phyloP scores from a whole-genome alignment of 1,284 basidiomycete species.

The Naganishia sp. region DNA sequence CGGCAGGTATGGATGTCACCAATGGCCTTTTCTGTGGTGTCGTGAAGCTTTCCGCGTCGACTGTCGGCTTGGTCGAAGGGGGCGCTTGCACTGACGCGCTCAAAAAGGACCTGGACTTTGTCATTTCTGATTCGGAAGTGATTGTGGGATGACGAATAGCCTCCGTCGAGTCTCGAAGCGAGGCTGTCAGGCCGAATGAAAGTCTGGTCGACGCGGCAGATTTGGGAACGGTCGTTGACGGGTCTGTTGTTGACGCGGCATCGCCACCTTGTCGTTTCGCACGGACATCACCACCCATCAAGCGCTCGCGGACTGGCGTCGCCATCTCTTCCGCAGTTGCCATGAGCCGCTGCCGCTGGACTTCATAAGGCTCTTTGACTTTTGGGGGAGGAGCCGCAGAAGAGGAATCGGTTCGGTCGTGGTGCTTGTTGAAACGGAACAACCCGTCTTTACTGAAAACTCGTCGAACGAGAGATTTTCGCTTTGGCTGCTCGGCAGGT shows the following conservation, averaged over 20 bases:
- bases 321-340: conserved; percentile 18
- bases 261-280: too few species aligned
- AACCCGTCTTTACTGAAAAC: conserved; percentile 21
- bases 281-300: neutral
- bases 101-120: neutral
- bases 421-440: neutral
- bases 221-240: too few species aligned
- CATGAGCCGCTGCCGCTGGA: conserved; percentile 2
- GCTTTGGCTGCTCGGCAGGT: conserved; percentile 3
- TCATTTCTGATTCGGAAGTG: neutral
- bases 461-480: neutral
- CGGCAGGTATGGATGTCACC: too few species aligned
- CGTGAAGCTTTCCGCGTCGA: neutral
- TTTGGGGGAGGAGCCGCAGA: neutral
- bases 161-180: neutral
- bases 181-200: neutral
- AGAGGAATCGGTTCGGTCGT: too few species aligned
- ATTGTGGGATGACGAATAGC: neutral
- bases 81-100: neutral
- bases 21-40: neutral
- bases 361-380: conserved; percentile 3
- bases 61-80: neutral
- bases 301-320: neutral
- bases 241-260: too few species aligned
- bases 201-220: neutral